phyloP scores from a whole-genome alignment of 306 rosid genomes.

The Glycine soja region DNA sequence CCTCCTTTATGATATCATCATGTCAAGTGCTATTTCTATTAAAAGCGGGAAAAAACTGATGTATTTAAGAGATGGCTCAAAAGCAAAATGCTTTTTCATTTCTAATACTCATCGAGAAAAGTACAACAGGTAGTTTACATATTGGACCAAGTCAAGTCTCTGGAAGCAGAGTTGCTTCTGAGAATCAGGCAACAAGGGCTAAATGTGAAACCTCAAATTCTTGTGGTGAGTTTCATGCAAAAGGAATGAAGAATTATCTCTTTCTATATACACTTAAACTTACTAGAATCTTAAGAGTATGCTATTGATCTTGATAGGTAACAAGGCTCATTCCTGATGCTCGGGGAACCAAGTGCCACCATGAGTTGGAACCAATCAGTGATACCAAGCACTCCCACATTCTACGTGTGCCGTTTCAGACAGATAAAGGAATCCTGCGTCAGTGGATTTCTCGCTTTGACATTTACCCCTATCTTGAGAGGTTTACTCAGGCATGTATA shows the following conservation, averaged over 20 bases:
- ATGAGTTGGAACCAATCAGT: slow-evolving; percentile 70
- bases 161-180: slow-evolving; percentile 76
- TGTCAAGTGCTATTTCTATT: no score
- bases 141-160: slow-evolving; percentile 89
- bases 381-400: slow-evolving; percentile 84
- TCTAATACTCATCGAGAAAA: slow-evolving; percentile 12
- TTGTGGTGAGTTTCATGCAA: slow-evolving; percentile 68
- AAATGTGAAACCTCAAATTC: slow-evolving; percentile 79
- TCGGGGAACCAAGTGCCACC: slow-evolving; percentile 83
- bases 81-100: not conserved
- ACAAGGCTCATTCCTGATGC: slow-evolving; percentile 93
- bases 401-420: slow-evolving; percentile 81
- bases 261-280: not conserved
- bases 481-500: slow-evolving; percentile 70
- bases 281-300: slow-evolving; percentile 15
- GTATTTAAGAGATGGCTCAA: not conserved
- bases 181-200: slow-evolving; percentile 85
- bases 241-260: slow-evolving; percentile 13
- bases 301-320: slow-evolving; percentile 55
- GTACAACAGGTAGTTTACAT: slow-evolving; percentile 82
- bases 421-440: slow-evolving; percentile 66
- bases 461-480: slow-evolving; percentile 86
- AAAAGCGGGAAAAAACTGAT: no score
- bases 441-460: slow-evolving; percentile 97
- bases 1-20: no score